Conservation (phyloP, 1,139 yeast genomes). For the Candida sojae region DNA sequence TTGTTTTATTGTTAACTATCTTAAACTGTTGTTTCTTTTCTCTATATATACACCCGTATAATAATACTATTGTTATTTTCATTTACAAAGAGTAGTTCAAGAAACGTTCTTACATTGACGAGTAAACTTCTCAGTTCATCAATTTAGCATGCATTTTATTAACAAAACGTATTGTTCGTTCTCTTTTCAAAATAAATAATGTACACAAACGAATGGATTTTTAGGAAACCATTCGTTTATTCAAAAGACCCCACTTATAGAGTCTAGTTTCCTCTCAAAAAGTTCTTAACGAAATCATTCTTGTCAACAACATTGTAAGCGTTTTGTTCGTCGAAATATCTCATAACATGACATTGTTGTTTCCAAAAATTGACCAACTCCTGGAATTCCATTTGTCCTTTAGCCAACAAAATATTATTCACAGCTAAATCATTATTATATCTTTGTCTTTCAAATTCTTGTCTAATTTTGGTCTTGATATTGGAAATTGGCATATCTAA, state of each 20-base stretch:
- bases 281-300: conserved; percentile 67
- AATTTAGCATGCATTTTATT: background rate
- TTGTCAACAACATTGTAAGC: conserved; percentile 48
- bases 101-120: too few species aligned
- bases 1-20: conserved; percentile 5
- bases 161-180: background rate
- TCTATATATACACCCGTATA: background rate
- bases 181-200: background rate
- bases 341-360: conserved; percentile 83
- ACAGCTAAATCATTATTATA: conserved; percentile 67
- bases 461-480: conserved; percentile 82
- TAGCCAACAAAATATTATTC: conserved; percentile 68
- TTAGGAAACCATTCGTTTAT: background rate
- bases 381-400: conserved; percentile 91
- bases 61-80: conserved; percentile 5
- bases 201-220: too few species aligned
- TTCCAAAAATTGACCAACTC: conserved; percentile 90
- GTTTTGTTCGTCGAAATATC: conserved; percentile 73
- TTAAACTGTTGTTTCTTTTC: conserved; percentile 5
- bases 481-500: conserved; percentile 81
- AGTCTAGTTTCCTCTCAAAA: conserved; percentile 57
- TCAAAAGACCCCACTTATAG: background rate
- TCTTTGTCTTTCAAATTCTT: conserved; percentile 84
- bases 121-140: background rate
- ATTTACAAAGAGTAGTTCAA: background rate